These are phyloP conservation scores for Sporothrix brasiliensis DNA, from an alignment of 2,329 filamentous ascomycete genomes.

Conservation along the genomic window DNA sequence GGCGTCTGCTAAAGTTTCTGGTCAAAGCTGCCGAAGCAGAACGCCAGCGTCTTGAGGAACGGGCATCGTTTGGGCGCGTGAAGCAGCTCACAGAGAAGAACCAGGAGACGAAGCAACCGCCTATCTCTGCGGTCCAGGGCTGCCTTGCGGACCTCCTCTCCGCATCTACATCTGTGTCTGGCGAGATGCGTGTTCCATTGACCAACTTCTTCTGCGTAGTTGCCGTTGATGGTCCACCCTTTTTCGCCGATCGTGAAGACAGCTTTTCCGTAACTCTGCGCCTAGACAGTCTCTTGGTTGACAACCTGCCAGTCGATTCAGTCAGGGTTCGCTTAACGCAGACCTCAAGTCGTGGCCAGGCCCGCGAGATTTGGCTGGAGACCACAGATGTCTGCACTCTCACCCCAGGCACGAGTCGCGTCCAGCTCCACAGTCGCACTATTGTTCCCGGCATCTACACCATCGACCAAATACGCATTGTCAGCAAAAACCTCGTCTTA, in stretches of 20 bases:
- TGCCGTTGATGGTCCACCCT: slow-evolving; percentile 67
- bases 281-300: slow-evolving; percentile 71
- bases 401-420: slow-evolving; percentile 55
- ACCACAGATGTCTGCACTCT: slow-evolving; percentile 49
- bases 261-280: slow-evolving; percentile 71
- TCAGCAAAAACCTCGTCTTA: slow-evolving; percentile 65
- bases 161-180: slow-evolving; percentile 50
- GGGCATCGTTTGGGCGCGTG: slow-evolving; percentile 43
- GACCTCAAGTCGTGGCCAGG: slow-evolving; percentile 54
- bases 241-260: slow-evolving; percentile 71
- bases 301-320: slow-evolving; percentile 67
- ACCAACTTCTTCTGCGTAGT: slow-evolving; percentile 73
- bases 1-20: slow-evolving; percentile 72
- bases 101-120: slow-evolving; percentile 7
- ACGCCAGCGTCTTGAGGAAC: slow-evolving; percentile 45
- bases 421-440: slow-evolving; percentile 57
- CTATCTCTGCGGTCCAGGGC: slow-evolving; percentile 49
- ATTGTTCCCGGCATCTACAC: slow-evolving; percentile 73
- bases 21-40: slow-evolving; percentile 65
- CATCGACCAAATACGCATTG: slow-evolving; percentile 71
- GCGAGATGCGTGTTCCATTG: slow-evolving; percentile 69
- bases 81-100: neutral
- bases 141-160: slow-evolving; percentile 53
- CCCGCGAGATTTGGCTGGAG: slow-evolving; percentile 57
- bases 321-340: slow-evolving; percentile 66